Conservation (phyloP, 441 rosid species). For the Adansonia rubrostipa region DNA sequence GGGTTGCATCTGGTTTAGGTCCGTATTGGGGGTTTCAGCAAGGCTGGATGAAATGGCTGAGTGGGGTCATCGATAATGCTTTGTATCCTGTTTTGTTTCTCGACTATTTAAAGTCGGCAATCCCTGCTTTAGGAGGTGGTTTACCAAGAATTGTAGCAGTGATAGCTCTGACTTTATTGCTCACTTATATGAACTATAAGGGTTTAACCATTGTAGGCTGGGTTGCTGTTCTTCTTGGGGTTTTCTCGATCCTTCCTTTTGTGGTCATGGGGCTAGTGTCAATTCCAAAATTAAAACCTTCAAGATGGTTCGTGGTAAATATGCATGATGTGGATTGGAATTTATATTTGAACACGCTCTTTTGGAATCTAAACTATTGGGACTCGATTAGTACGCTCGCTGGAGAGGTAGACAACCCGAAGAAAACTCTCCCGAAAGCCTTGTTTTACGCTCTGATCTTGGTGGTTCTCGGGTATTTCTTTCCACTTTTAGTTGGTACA, state of each 20-base stretch:
- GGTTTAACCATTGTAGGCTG: constrained; percentile 24
- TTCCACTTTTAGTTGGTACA: constrained; percentile 18
- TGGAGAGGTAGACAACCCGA: constrained; percentile 20
- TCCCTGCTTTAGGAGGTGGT: constrained; percentile 22
- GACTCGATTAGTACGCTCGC: constrained; percentile 11
- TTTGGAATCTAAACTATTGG: constrained; percentile 22
- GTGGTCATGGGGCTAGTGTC: constrained; percentile 19
- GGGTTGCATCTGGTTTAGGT: constrained; percentile 19
- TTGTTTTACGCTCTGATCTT: constrained; percentile 19
- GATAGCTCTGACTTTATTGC: constrained; percentile 10
- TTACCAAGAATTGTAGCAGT: neutral
- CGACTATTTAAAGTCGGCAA: constrained; percentile 15
- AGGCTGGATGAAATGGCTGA: constrained; percentile 26
- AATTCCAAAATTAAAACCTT: constrained; percentile 15
- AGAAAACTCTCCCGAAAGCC: constrained; percentile 19
- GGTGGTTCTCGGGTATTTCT: constrained; percentile 15
- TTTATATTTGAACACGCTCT: constrained; percentile 15
- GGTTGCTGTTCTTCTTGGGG: constrained; percentile 21
- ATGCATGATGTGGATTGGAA: constrained; percentile 1
- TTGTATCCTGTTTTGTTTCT: constrained; percentile 20
- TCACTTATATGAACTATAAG: constrained; percentile 22
- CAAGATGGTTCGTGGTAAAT: constrained; percentile 11
- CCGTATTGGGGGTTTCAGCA: constrained; percentile 25
- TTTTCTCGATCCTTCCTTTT: constrained; percentile 17
- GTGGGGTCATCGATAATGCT: constrained; percentile 20